Evolutionary conservation across 805 yeast species (phyloP).

Genomic region (Zygosaccharomyces kombuchaensis): DNA sequence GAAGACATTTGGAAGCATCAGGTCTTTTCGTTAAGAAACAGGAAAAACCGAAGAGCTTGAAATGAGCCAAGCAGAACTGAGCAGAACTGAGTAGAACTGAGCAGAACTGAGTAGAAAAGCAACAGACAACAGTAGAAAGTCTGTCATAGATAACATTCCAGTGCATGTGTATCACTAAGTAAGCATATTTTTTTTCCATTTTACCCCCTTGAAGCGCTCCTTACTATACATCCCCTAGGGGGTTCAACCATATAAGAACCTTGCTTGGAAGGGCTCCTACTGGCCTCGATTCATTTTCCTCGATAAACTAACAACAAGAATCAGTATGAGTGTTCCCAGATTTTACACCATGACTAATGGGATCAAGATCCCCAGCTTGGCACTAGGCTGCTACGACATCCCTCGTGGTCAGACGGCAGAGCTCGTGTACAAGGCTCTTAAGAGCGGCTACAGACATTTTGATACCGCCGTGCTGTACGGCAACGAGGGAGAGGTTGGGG

Average conservation of each 20-base stretch:
- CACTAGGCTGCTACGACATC: conserved; percentile 50
- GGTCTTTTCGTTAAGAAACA: conserved; percentile 24
- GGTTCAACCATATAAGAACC: conserved; percentile 1
- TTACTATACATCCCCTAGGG: conserved; percentile 1
- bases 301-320: not conserved
- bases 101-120: not conserved
- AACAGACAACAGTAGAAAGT: not conserved
- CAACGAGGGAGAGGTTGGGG: conserved; percentile 59
- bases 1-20: conserved; percentile 51
- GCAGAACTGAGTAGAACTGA: not conserved
- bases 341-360: conserved; percentile 51
- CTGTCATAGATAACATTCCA: conserved; percentile 5
- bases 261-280: not conserved
- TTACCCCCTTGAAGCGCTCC: not conserved
- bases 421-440: conserved; percentile 53
- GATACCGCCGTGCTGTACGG: conserved; percentile 68
- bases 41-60: conserved; percentile 12
- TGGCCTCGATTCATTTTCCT: not conserved
- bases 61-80: not conserved
- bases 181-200: conserved; percentile 1
- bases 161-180: conserved; percentile 4
- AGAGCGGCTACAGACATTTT: conserved; percentile 66
- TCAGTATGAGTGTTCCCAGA: conserved; percentile 19
- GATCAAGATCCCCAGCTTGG: conserved; percentile 50
- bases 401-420: conserved; percentile 38